Conservation (phyloP, 192 early-diverging fungal genomes). For the Linnemannia exigua region DNA sequence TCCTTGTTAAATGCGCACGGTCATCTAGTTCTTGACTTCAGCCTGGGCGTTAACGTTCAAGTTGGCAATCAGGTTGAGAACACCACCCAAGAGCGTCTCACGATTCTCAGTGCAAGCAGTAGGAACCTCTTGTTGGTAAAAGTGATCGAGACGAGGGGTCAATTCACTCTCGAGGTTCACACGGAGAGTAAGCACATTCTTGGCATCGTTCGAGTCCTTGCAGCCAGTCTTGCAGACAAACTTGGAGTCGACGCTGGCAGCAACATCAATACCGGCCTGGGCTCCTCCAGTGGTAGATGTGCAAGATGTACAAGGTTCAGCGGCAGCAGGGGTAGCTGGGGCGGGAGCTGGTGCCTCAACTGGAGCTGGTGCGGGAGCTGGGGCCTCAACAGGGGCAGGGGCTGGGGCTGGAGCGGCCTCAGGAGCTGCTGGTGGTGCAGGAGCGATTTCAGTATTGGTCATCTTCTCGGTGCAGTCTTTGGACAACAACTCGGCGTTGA, state of each 20-base stretch:
- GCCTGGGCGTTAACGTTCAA: constrained; percentile 17
- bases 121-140: constrained; percentile 34
- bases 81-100: constrained; percentile 9
- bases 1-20: too few relatives aligned
- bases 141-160: constrained; percentile 12
- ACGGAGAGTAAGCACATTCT: constrained; percentile 24
- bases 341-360: neutral
- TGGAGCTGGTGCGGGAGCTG: neutral
- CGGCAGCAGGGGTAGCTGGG: constrained; percentile 3
- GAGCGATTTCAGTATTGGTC: constrained; percentile 36
- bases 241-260: constrained; percentile 18
- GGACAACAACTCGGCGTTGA: constrained; percentile 42
- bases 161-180: constrained; percentile 29
- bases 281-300: neutral
- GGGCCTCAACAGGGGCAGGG: neutral
- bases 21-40: neutral
- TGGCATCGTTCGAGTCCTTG: constrained; percentile 35
- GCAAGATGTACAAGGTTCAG: constrained; percentile 1
- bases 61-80: constrained; percentile 17
- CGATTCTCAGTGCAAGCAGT: constrained; percentile 24
- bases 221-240: constrained; percentile 54
- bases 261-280: constrained; percentile 20
- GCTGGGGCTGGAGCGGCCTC: neutral
- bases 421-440: neutral
- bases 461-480: constrained; percentile 55